Base-by-base conservation (phyloP, 768 basidiomycete genomes). In the Podaxis sp. region DNA sequence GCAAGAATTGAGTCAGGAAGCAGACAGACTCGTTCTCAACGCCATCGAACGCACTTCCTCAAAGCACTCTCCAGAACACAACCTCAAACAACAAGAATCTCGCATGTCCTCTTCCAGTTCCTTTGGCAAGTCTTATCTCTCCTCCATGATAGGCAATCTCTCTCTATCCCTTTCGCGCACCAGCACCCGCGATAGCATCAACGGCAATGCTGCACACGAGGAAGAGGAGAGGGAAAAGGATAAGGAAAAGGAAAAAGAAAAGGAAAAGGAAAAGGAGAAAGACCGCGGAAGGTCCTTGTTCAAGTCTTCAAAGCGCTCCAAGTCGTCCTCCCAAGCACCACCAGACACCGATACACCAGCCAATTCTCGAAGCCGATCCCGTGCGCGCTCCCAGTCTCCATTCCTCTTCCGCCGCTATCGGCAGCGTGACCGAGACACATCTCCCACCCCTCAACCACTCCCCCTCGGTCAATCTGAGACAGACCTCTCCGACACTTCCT, bases 351-450 rank as follows among this genome's bases (percentile, higher is more conserved):
- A 75, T 8, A 65, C 74, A 3, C 77, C 77, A 5, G 63, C 70
- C 2, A 77, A 76, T 41, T 72, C 75, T 17, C 73, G 75, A 11
- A 82, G 84, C n/a, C 81, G 81, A 56, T 84, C 82, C 53, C 74
- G 74, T 3, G 79, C 80, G 11, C 89, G 90, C 62, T 82, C 89
- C 13, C 87, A 93, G 41, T 89, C 91, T 51, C 81, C 87, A 67
- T 93, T 93, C 2, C 91, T 95, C 46, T 96, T 97, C 72, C 79
- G 78, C 48, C 83, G 93, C 0, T 33, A 8, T 48, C 82, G 90
- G 37, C 83, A 86, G 61, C 83, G 90, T 64, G 77, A 82, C 56
- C 78, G 84, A 26, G 85, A 87, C 1, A 68, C 78, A 5, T 88
- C 87, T 2, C 87, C 83, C 28, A 77, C 82, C 0, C 83, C 85